Conservation (phyloP, 2,329 filamentous ascomycete genomes). For the Monilinia laxa region DNA sequence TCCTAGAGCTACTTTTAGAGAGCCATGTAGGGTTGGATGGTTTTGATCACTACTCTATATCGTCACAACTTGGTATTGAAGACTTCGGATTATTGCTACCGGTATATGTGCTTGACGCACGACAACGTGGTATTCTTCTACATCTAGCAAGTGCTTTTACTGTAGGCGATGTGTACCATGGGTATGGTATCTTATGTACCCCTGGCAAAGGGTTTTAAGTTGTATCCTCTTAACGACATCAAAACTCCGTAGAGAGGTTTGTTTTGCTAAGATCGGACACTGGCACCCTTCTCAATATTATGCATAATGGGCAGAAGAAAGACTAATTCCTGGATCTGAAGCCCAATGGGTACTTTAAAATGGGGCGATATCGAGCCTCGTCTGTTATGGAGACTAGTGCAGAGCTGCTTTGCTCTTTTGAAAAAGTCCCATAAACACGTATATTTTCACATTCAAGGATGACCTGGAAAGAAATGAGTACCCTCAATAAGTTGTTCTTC, state of each 20-base stretch:
- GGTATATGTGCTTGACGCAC: not conserved
- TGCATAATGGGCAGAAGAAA: slow-evolving; percentile 55
- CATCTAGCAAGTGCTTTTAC: not conserved
- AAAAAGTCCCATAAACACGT: slow-evolving; percentile 47
- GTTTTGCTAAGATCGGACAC: slow-evolving; percentile 21
- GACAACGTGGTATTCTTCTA: not conserved
- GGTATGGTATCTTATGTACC: not conserved
- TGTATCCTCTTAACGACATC: too few species aligned
- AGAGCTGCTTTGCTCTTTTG: slow-evolving; percentile 52
- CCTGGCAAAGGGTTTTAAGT: not conserved
- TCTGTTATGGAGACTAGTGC: slow-evolving; percentile 54
- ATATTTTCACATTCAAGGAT: slow-evolving; percentile 53
- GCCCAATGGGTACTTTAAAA: slow-evolving; percentile 43
- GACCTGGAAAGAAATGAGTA: slow-evolving; percentile 50
- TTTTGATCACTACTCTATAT: too few species aligned
- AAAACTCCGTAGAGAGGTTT: not conserved
- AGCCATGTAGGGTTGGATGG: too few species aligned
- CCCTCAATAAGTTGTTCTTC: slow-evolving; percentile 55
- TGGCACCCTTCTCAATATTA: slow-evolving; percentile 23
- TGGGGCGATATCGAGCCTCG: not conserved
- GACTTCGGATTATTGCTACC: not conserved
- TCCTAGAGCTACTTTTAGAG: too few species aligned
- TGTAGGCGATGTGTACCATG: not conserved
- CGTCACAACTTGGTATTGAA: too few species aligned
- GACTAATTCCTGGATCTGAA: slow-evolving; percentile 53